Percentiles rank a stretch among this genome's conserved stretches.
Conservation (phyloP, 331 rosid genomes). For the Rhamnella rubrinervis region DNA sequence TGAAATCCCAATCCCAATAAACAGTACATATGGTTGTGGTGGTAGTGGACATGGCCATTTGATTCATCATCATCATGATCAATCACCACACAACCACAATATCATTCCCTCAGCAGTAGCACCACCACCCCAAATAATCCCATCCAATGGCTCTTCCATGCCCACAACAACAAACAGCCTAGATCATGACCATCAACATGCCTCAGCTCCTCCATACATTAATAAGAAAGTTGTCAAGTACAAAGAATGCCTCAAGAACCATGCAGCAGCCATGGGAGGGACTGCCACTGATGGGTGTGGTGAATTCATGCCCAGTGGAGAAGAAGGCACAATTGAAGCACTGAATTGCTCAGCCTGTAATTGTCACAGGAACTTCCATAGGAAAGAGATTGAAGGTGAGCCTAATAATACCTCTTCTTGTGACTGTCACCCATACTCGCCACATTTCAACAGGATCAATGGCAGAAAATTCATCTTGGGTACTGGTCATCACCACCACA, state of each 20-base stretch:
- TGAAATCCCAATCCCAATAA: slow-evolving; percentile 66
- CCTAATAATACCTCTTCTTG: slow-evolving; percentile 9
- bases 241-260: slow-evolving; percentile 84
- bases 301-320: slow-evolving; percentile 87
- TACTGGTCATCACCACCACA: slow-evolving; percentile 16
- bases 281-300: slow-evolving; percentile 89
- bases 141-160: slow-evolving; percentile 40
- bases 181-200: neutral
- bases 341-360: slow-evolving; percentile 80
- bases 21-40: slow-evolving; percentile 40
- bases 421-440: slow-evolving; percentile 20
- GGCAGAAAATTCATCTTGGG: slow-evolving; percentile 45
- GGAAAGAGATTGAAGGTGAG: slow-evolving; percentile 62
- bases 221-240: slow-evolving; percentile 44
- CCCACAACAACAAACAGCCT: slow-evolving; percentile 10
- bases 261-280: slow-evolving; percentile 90
- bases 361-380: slow-evolving; percentile 89
- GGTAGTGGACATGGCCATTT: slow-evolving; percentile 41
- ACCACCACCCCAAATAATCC: slow-evolving; percentile 18
- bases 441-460: slow-evolving; percentile 26
- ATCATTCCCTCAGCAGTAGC: slow-evolving; percentile 33
- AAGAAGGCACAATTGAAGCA: slow-evolving; percentile 70
- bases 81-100: slow-evolving; percentile 30
- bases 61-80: slow-evolving; percentile 43
- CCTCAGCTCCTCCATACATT: too few species aligned